phyloP scores from a whole-genome alignment of 352 stramenopile species.

The Plasmopara halstedii region DNA sequence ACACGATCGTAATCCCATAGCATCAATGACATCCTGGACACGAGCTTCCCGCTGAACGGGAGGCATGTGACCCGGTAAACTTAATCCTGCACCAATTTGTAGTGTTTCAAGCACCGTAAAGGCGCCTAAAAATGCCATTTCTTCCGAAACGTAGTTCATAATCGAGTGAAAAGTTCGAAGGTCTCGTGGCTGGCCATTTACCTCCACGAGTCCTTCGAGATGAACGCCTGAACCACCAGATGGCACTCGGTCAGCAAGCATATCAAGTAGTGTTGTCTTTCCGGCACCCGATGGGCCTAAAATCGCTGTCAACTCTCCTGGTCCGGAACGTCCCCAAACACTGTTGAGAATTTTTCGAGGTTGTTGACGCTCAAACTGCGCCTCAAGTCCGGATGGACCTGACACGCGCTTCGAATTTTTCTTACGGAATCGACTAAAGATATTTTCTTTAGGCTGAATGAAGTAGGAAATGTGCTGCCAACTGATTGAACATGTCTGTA shows the following conservation, averaged over 20 bases:
- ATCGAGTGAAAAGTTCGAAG: slow-evolving; percentile 42
- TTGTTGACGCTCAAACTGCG: slow-evolving; percentile 27
- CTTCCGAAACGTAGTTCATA: slow-evolving; percentile 66
- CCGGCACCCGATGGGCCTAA: slow-evolving; percentile 58
- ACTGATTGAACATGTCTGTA: slow-evolving; percentile 48
- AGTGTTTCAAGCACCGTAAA: slow-evolving; percentile 72
- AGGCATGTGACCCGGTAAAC: slow-evolving; percentile 40
- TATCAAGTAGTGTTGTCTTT: slow-evolving; percentile 65
- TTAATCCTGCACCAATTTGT: slow-evolving; percentile 55
- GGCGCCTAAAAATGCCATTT: slow-evolving; percentile 55
- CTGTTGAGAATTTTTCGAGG: slow-evolving; percentile 58
- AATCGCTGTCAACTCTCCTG: slow-evolving; percentile 62
- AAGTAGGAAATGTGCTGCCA: slow-evolving; percentile 63
- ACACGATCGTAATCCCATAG: slow-evolving; percentile 61
- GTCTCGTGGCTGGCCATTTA: slow-evolving; percentile 48
- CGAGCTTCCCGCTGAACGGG: slow-evolving; percentile 40
- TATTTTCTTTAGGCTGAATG: slow-evolving; percentile 29
- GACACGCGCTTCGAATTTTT: slow-evolving; percentile 20
- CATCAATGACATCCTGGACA: slow-evolving; percentile 62
- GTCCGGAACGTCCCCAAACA: slow-evolving; percentile 48
- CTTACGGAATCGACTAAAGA: slow-evolving; percentile 7
- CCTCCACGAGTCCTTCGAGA: slow-evolving; percentile 42
- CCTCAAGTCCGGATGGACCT: slow-evolving; percentile 16
- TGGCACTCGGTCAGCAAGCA: slow-evolving; percentile 46
- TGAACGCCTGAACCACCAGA: slow-evolving; percentile 23